Base-by-base conservation (phyloP, 345 rosid species). In the Salix dunnii region DNA sequence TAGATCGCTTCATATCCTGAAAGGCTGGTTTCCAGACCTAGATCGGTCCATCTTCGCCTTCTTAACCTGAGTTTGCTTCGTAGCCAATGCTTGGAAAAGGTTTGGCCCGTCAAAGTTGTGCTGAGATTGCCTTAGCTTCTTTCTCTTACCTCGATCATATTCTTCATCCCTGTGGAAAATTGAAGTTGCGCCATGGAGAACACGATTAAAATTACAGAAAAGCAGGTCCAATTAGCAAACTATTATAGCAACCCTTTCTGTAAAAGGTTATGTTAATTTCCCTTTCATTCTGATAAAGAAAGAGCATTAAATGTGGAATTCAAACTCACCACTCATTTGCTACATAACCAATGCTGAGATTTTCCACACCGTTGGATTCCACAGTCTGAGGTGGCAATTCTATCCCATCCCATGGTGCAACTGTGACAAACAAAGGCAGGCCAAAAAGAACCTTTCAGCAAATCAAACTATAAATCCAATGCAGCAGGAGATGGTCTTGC, bases 141-240 rank as follows among this genome's bases (percentile, higher is more conserved):
- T 96, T 82, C 91, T 88, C 89, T 84, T 96, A 21, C 99, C 99
- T n/a, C 82, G 86, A 75, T 96, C 99, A 76, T 96, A 96, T 78
- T 93, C 97, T 77, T 91, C 97, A 73, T 96, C 99, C 97, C 99
- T 96, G 82, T 2, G 27, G 3, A 61, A 31, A 38, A 70, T 20
- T 9, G 48, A 33, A 38, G 18, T 7, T 4, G 43, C 30, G 13
- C 11, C 21, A 11, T 30, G 21, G 63, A 40, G 51, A 74, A 36
- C 75, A 67, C 1, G 46, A 55, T 11, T n/a, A 23, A 40, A 58
- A n/a, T 58, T 58, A 58, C 28, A 58, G 28, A 23, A 46, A n/a
- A n/a, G 28, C 16, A 58, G 28, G 28, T 58, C 28, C 62, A n/a
- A n/a, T 23, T n/a, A 58, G 28, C 63, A 58, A 3, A 23, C 63